Evolutionary conservation across 108 stramenopile genomes (phyloP).

Genomic region (Cylindrotheca fusiformis): DNA sequence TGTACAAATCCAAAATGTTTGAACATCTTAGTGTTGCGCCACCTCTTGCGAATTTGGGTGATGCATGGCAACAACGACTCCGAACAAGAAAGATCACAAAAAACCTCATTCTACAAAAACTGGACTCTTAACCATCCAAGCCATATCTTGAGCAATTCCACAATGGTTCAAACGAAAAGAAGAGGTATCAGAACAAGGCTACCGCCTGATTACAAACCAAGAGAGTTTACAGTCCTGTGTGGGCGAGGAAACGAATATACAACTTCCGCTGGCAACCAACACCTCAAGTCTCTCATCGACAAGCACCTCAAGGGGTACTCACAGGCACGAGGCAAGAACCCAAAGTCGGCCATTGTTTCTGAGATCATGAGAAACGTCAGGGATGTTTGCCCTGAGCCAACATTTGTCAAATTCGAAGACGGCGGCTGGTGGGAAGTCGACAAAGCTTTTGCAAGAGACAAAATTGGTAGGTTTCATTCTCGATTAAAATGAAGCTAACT

Average conservation of each 20-base stretch:
- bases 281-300: slow-evolving; percentile 9
- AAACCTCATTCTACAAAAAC: too few species aligned
- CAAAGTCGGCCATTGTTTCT: slow-evolving; percentile 24
- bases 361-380: slow-evolving; percentile 15
- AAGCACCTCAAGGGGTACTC: slow-evolving; percentile 18
- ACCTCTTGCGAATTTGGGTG: too few species aligned
- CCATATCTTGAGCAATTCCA: too few species aligned
- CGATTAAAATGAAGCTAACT: not conserved
- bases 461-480: slow-evolving; percentile 7
- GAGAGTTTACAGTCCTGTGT: slow-evolving; percentile 18
- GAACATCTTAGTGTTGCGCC: too few species aligned
- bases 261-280: slow-evolving; percentile 12
- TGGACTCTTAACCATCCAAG: too few species aligned
- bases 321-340: slow-evolving; percentile 13
- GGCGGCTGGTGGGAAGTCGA: slow-evolving; percentile 32
- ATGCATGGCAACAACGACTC: too few species aligned
- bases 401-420: slow-evolving; percentile 28
- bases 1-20: too few species aligned
- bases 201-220: slow-evolving; percentile 6
- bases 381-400: slow-evolving; percentile 5
- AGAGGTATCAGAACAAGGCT: slow-evolving; percentile 2
- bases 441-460: slow-evolving; percentile 25
- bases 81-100: too few species aligned
- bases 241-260: slow-evolving; percentile 25
- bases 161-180: not conserved